Percentiles rank a stretch among this genome's conserved stretches.
Evolutionary conservation across 2,329 filamentous ascomycete genomes (phyloP).

Genomic region (Aspergillus tamarii): DNA sequence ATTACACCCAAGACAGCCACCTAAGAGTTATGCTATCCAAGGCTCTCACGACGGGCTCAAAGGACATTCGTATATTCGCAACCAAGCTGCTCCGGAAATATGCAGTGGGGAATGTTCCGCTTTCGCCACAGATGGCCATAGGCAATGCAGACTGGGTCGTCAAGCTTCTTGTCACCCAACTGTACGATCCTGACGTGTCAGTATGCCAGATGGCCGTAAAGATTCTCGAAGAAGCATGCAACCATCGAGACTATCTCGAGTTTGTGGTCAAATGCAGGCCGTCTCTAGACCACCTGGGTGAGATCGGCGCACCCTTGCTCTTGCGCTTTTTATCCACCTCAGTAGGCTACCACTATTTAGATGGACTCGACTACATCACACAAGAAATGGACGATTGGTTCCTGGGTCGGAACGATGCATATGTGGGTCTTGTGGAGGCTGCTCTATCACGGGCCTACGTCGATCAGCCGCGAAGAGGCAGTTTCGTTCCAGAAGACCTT

Average conservation of each 20-base stretch:
- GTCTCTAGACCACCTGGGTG: conserved; percentile 89
- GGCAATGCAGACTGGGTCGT: conserved; percentile 93
- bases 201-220: conserved; percentile 96
- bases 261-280: conserved; percentile 97
- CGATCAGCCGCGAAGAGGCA: conserved; percentile 55
- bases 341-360: conserved; percentile 95
- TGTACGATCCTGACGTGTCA: conserved; percentile 96
- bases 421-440: conserved; percentile 93
- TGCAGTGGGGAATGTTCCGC: conserved; percentile 62
- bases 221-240: conserved; percentile 96
- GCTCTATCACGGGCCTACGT: conserved; percentile 82
- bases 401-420: conserved; percentile 92
- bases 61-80: conserved; percentile 85
- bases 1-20: conserved; percentile 87
- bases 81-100: conserved; percentile 88
- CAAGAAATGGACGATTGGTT: conserved; percentile 99
- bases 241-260: conserved; percentile 85
- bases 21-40: conserved; percentile 91
- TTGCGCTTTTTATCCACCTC: conserved; percentile 93
- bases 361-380: conserved; percentile 96
- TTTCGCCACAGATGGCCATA: conserved; percentile 42
- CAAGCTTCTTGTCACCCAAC: conserved; percentile 91
- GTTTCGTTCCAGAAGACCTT: conserved; percentile 58
- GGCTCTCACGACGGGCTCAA: conserved; percentile 86
- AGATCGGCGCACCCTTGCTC: conserved; percentile 91